phyloP scores from a whole-genome alignment of 1,284 basidiomycete genomes.

The Fomitiporia mediterranea region DNA sequence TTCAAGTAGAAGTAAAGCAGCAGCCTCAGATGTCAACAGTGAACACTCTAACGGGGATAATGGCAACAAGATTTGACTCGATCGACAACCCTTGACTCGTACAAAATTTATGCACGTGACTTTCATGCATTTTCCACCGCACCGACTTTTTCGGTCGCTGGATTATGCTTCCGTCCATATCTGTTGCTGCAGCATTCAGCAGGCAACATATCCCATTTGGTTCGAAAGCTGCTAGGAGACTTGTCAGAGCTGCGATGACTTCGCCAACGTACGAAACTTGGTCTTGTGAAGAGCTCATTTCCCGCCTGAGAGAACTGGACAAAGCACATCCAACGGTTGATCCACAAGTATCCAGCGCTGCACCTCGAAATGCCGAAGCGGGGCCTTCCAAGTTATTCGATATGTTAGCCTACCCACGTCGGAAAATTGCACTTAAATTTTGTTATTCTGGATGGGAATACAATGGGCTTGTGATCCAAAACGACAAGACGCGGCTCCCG shows the following conservation, averaged over 20 bases:
- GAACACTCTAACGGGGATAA: not conserved
- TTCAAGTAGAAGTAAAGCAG: not conserved
- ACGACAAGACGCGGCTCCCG: constrained; percentile 62
- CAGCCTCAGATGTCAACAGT: not conserved
- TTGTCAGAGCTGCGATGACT: constrained; percentile 13
- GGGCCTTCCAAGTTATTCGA: constrained; percentile 42
- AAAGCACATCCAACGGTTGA: constrained; percentile 12
- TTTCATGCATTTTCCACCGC: not conserved
- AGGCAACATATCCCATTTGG: not conserved
- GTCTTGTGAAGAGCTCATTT: constrained; percentile 66
- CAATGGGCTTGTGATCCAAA: constrained; percentile 84
- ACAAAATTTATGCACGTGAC: constrained; percentile 5
- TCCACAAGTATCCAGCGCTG: constrained; percentile 20
- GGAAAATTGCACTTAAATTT: constrained; percentile 91
- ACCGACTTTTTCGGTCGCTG: not conserved
- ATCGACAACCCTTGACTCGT: not conserved
- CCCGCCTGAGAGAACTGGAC: constrained; percentile 46
- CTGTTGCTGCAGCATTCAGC: not conserved
- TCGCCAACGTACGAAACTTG: constrained; percentile 45
- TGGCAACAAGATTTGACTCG: not conserved
- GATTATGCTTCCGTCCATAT: not conserved
- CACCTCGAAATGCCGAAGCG: constrained; percentile 10
- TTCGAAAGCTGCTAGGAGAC: constrained; percentile 3
- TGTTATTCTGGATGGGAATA: constrained; percentile 92
- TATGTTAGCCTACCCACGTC: constrained; percentile 64